Base-by-base conservation (phyloP, 768 basidiomycete species). In the Tulasnella sp. region DNA sequence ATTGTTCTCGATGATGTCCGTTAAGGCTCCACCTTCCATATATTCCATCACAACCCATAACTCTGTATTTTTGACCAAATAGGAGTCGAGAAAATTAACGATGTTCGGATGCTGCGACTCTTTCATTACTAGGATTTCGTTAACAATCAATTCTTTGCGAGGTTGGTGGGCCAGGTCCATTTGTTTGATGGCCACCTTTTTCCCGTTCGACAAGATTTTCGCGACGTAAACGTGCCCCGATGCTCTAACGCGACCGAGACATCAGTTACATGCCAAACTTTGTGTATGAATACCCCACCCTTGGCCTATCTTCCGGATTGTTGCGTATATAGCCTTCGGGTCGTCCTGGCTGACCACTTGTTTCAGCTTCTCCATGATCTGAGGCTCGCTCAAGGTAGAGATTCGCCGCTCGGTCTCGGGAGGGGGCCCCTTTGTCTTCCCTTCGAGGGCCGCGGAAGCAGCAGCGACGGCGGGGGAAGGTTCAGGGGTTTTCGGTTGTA, bases 41-140 rank as follows among this genome's bases (percentile, higher is more conserved):
- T 93, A 97, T 84, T 98, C 96, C 96, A 97, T 98, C 77, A 97
- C 95, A 64, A 97, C 95, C 96, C 96, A 98, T 31, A 97, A 88
- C 81, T 97, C 95, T 72, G 87, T 91, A 82, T 86, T 91, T 84
- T 92, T 92, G 73, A 97, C 89, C 64, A 98, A 88, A 83, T 96
- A 97, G 31, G 93, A 89, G 7, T 97, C 93, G 54, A 97, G 84
- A 84, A 94, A 98, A 84, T 97, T 97, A 85, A 98, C 96, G 76
- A 98, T 96, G 81, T 97, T 98, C 38, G 95, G 94, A 82, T 97
- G 96, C 78, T 96, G 94, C 36, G 93, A 95, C 83, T 96, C 97
- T 83, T 96, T 97, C 97, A 99, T 99, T 79, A 99, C 97, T 78
- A 98, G 86, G 79, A 97, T 98, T 83, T 98, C 96, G 80, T 98